Base-by-base conservation (phyloP, 768 basidiomycete genomes). In the Boletus subcaerulescens region DNA sequence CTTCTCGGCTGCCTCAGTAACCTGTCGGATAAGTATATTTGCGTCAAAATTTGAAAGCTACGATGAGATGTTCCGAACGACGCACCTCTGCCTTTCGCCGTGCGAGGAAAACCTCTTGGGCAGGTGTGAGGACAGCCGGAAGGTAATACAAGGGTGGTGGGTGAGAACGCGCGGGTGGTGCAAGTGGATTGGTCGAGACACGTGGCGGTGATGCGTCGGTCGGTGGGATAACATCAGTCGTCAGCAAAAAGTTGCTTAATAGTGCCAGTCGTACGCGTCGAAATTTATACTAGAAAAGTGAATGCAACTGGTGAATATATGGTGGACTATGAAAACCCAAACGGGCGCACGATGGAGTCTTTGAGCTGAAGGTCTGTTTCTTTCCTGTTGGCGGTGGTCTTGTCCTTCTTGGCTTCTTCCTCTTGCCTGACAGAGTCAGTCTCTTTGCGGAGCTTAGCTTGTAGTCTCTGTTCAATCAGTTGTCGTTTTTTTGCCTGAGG, bases 331-430 rank as follows among this genome's bases (percentile, higher is more conserved):
- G 46, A 46, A 26, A 40, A 48, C 8, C 1, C 42, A 35, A 35
- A 18, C 40, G 22, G 18, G 79, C 89, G 52, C 65, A 90, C 89
- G 60, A 92, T 82, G 9, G 87, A 90, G 63, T 91, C 89, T 71
- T 85, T 88, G 47, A 91, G 77, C 63, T 87, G 86, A 44, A 91
- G 67, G 8, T 93, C 90, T 68, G 91, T 89, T 73, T 93, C 91
- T 70, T 83, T 90, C 58, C 89, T 77, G 70, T 84, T 89, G 44
- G 90, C 88, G 38, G 67, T 58, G 46, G 82, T 82, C 72, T 89
- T 89, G 73, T 90, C 88, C 71, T 89, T 89, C 74, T 91, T 91
- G 56, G 85, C 86, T 73, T 92, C 89, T 77, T 91, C 90, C 62
- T 86, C 85, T 71, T 86, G 80, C 70, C 89, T 83, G 74, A 92